Evolutionary conservation across 352 stramenopile genomes (phyloP), one percentile per base, ranked within the genome.

Genomic region (Pythium scleroteichum): DNA sequence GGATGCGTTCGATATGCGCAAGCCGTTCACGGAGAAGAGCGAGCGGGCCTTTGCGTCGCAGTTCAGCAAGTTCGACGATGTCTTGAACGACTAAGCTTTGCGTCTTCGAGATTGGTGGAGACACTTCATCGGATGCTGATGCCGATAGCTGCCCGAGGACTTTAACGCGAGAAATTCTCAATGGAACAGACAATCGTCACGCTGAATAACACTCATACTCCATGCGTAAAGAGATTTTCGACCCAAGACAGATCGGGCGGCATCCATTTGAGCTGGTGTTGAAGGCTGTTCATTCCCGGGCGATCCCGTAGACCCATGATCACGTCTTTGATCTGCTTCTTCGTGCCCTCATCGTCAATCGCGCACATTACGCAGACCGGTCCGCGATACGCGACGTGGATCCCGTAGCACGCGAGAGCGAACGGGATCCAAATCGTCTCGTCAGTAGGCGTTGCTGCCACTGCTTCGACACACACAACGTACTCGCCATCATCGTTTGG

Each of bases 401-500:
- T 57, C 12, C 32, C 33, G 8, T 4, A 17, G 24, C 50, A 57
- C 20, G 32, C 35, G 8, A 9, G 22, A 2, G 4, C 4, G 22
- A 57, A 57, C 8, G 50, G 50, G 23, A 38, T 23, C 50, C 50
- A 57, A 3, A 57, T 41, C 6, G 12, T 16, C 4, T 35, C 10
- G 19, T 47, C 50, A 12, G 16, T 35, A 0, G 8, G 19, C 10
- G 50, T 29, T 2, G 19, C 19, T 2, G 50, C 50, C 5, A 59
- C 52, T 14, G 29, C 52, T 50, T 59, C 52, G 12, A 59, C 52
- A 22, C 52, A 59, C 3, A 59, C 39, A 2, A 59, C 20, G 23
- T 59, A 59, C 4, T 38, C 4, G 14, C 32, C 26, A 10, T 50
- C 52, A 14, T 59, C 52, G n/a, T 49, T 27, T 3, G 35, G 38